A percentile compares a stretch with the other conserved stretches of the same genome.
Conservation (phyloP, 2,329 filamentous ascomycete species). For the Geosmithia putterillii region DNA sequence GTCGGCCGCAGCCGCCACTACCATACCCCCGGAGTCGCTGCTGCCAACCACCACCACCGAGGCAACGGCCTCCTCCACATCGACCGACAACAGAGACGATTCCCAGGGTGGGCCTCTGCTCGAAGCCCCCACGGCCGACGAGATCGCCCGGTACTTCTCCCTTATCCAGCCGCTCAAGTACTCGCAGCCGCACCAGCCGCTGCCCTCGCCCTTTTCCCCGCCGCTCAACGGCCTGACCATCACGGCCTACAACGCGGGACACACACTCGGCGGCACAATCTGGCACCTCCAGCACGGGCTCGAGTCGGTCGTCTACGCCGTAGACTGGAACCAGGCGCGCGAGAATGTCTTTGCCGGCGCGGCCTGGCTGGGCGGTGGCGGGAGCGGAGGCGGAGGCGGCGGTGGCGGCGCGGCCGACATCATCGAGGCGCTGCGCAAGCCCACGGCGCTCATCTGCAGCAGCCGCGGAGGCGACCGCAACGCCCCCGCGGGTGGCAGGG, state of each 20-base stretch:
- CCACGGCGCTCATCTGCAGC: slow-evolving; percentile 88
- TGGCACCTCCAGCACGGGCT: slow-evolving; percentile 97
- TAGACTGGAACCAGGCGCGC: slow-evolving; percentile 96
- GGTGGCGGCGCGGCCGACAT: slow-evolving; percentile 69
- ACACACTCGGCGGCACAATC: slow-evolving; percentile 92
- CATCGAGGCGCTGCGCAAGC: slow-evolving; percentile 84
- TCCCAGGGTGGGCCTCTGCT: slow-evolving; percentile 42
- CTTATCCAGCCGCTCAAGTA: slow-evolving; percentile 90
- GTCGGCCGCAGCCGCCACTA: slow-evolving; percentile 74
- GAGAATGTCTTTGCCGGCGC: slow-evolving; percentile 92
- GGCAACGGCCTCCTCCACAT: neutral
- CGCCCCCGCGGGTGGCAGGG: slow-evolving; percentile 58
- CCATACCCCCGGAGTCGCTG: slow-evolving; percentile 63
- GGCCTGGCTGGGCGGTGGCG: slow-evolving; percentile 82
- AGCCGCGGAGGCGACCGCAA: slow-evolving; percentile 65
- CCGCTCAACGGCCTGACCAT: slow-evolving; percentile 85
- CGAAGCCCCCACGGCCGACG: slow-evolving; percentile 66
- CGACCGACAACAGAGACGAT: too few species aligned
- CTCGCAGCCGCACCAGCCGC: slow-evolving; percentile 86
- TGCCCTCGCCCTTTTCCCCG: slow-evolving; percentile 76
- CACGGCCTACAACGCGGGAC: slow-evolving; percentile 92
- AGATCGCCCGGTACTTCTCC: slow-evolving; percentile 87
- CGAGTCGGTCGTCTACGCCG: slow-evolving; percentile 93
- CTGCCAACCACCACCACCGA: slow-evolving; percentile 38
- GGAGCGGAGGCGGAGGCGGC: slow-evolving; percentile 33